Conservation (phyloP, 768 basidiomycete genomes). For the Mycena galopus region DNA sequence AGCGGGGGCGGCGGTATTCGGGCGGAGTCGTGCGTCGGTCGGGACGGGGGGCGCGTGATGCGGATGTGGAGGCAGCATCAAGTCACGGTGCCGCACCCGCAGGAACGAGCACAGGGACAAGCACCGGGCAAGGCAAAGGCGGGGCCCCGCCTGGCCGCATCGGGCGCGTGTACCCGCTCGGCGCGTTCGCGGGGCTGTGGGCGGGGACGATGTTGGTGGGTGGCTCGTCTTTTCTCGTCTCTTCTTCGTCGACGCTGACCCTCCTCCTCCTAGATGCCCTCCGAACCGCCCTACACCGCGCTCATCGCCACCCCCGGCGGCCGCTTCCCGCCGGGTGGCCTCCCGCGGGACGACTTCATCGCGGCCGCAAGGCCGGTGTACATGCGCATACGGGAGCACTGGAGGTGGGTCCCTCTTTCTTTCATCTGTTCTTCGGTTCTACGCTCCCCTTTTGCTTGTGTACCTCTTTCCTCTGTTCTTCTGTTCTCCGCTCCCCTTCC, state of each 20-base stretch:
- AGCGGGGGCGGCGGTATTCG: too few relatives aligned
- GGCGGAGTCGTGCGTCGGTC: too few relatives aligned
- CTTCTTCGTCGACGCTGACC: neutral
- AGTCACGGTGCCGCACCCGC: too few relatives aligned
- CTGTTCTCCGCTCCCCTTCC: too few relatives aligned
- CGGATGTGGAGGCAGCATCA: too few relatives aligned
- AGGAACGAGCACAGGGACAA: neutral
- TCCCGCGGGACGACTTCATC: constrained; percentile 41
- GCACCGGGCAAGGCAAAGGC: neutral
- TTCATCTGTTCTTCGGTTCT: too few relatives aligned
- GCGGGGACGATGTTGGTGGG: constrained; percentile 46
- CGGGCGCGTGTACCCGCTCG: constrained; percentile 52
- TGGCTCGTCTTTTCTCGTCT: neutral
- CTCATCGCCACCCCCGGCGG: constrained; percentile 38
- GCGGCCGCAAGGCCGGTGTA: constrained; percentile 56
- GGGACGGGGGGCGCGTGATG: too few relatives aligned
- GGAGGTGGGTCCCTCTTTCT: constrained; percentile 48
- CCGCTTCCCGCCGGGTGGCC: constrained; percentile 28
- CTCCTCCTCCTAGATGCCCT: constrained; percentile 35
- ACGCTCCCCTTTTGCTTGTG: too few relatives aligned
- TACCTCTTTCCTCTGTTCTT: too few relatives aligned
- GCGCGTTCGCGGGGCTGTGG: constrained; percentile 61
- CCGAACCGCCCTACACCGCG: constrained; percentile 41
- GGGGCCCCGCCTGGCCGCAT: constrained; percentile 12
- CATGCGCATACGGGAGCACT: constrained; percentile 61